Base-by-base conservation (phyloP, 805 yeast genomes). In the Wickerhamomyces bovis region DNA sequence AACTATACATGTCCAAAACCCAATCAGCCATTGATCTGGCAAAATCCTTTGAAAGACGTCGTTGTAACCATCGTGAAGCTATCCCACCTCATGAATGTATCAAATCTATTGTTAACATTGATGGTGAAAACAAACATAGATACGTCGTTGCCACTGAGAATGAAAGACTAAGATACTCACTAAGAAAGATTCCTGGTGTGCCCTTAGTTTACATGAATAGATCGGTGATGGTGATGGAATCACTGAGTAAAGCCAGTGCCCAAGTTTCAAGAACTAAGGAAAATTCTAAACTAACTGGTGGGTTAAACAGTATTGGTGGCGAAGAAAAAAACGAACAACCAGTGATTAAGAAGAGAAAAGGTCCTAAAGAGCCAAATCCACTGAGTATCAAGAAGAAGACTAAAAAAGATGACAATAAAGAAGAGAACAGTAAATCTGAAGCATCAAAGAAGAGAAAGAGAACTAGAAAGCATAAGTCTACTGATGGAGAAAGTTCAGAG, bases 171-270 rank as follows among this genome's bases (percentile, higher is more conserved):
- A 76, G 99, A 55, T 76, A 78, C 46, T 69, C 71, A 42, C 70
- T 94, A 50, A 75, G 98, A 54, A 71, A 71, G 26, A 72, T 89
- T 11, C 95, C 99, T 0, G 99, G 97, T 12, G 85, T 89, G 1
- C 99, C 99, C 1, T 65, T 94, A 53, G 70, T 92, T 10, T 90
- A 85, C 63, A 81, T 94, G 79, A 83, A 85, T 59, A 75, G 97
- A 50, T 80, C 96, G 1, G 99, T 94, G 16, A 87, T 94, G 92
- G 82, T 94, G 23, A 81, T 94, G 94, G 99, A 94, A 66, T 97
- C 97, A 8, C 69, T 89, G 54, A 85, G 96, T 44, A 76, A 75
- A 35, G 86, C 87, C 7, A 84, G 92, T 39, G 72, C 70, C 12
- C 63, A 61, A 40, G 71, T 73, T 15, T 78, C 80, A 45, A 59